Conservation (phyloP, 148 eudicot species). For the Fallopia convolvulus region DNA sequence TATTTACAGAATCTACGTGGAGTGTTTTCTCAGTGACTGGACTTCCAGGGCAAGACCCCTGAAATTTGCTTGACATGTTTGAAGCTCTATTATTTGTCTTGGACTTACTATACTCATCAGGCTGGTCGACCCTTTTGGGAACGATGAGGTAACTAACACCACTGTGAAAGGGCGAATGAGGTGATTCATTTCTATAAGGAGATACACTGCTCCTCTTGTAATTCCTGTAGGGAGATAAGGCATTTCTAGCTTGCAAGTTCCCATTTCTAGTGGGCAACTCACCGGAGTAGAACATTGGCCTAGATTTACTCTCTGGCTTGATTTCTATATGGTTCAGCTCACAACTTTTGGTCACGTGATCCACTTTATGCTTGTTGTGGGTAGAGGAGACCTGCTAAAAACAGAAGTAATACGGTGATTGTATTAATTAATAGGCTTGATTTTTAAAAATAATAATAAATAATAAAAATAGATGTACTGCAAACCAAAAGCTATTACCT, state of each 20-base stretch:
- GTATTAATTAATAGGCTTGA: background rate
- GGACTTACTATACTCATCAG: constrained; percentile 21
- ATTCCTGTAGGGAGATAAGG: constrained; percentile 48
- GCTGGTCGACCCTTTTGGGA: constrained; percentile 34
- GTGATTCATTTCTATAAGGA: constrained; percentile 32
- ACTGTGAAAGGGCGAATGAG: constrained; percentile 50
- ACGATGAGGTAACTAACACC: constrained; percentile 50
- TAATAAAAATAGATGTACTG: background rate
- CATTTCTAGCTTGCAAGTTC: constrained; percentile 24
- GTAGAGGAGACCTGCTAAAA: constrained; percentile 13
- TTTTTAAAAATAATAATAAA: background rate
- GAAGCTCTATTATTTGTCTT: constrained; percentile 16
- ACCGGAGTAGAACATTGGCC: constrained; percentile 45
- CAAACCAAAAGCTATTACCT: constrained; percentile 15
- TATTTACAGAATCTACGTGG: constrained; percentile 49
- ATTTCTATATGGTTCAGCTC: constrained; percentile 26
- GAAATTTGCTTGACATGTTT: constrained; percentile 23
- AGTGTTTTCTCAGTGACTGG: constrained; percentile 55
- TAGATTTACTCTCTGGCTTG: constrained; percentile 30
- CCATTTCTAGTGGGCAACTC: constrained; percentile 42
- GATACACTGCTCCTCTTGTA: constrained; percentile 34
- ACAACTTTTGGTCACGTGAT: constrained; percentile 38
- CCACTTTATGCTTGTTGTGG: constrained; percentile 29
- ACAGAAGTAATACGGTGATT: background rate
- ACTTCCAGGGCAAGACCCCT: constrained; percentile 22